phyloP scores from a whole-genome alignment of 2,329 filamentous ascomycete genomes.

The Scytalidium lignicola region DNA sequence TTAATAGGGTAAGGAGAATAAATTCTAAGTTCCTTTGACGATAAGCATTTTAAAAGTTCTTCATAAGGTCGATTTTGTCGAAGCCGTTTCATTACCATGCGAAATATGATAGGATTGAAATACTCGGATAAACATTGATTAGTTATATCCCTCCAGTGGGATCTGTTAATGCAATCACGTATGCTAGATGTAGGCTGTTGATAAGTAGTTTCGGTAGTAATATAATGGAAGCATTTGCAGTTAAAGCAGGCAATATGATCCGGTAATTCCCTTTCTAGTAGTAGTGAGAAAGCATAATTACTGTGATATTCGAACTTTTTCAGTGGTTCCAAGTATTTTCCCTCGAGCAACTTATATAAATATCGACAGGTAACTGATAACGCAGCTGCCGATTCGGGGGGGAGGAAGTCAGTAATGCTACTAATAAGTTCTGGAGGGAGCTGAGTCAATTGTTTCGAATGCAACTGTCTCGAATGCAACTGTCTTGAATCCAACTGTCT shows the following conservation, averaged over 20 bases:
- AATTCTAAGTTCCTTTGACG: neutral
- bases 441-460: conserved; percentile 3
- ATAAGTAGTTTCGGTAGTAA: neutral
- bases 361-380: no score
- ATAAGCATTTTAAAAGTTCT: conserved; percentile 5
- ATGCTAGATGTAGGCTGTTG: no score
- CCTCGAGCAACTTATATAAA: no score
- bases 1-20: no score
- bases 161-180: no score
- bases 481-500: neutral
- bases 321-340: no score
- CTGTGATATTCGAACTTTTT: no score
- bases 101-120: conserved; percentile 8
- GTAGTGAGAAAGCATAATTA: conserved; percentile 1
- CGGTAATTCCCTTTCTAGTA: conserved; percentile 7
- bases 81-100: conserved; percentile 12
- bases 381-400: conserved; percentile 4
- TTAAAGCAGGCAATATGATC: conserved; percentile 7
- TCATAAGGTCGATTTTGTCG: conserved; percentile 3
- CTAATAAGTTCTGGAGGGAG: conserved; percentile 8
- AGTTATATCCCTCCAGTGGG: neutral
- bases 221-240: conserved; percentile 8
- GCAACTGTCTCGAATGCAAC: neutral
- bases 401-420: conserved; percentile 4
- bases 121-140: neutral